Evolutionary conservation across 768 basidiomycete species (phyloP).

Genomic region (Leccinellum luteum): DNA sequence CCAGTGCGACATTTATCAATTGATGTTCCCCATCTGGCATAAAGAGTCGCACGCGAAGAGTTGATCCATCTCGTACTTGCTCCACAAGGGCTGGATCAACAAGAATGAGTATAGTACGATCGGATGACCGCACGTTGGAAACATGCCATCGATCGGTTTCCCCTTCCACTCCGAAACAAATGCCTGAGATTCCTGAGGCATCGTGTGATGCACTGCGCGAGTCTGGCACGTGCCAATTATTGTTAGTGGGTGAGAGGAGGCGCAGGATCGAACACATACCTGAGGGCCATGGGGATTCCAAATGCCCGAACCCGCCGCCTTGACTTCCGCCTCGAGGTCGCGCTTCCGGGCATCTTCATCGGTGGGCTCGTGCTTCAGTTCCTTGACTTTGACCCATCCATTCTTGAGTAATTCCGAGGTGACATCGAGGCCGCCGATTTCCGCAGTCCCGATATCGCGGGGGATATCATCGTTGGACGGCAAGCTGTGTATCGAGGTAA

Average conservation of each 20-base stretch:
- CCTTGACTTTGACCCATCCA: conserved; percentile 95
- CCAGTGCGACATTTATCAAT: conserved; percentile 79
- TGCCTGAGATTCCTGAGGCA: conserved; percentile 86
- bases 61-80: conserved; percentile 90
- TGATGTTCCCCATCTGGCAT: conserved; percentile 91
- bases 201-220: conserved; percentile 72
- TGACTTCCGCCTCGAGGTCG: conserved; percentile 76
- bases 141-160: conserved; percentile 78
- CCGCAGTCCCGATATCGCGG: conserved; percentile 77
- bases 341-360: conserved; percentile 73
- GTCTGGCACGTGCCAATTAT: conserved; percentile 42
- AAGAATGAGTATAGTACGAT: conserved; percentile 4
- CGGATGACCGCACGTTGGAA: not conserved
- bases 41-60: conserved; percentile 81
- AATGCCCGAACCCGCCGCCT: conserved; percentile 68
- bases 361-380: conserved; percentile 76
- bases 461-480: conserved; percentile 71
- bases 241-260: not conserved
- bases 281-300: conserved; percentile 84
- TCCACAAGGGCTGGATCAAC: conserved; percentile 75
- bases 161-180: conserved; percentile 93
- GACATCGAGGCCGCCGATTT: conserved; percentile 71
- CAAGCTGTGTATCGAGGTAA: conserved; percentile 77
- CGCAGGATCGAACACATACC: conserved; percentile 34
- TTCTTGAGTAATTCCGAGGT: conserved; percentile 72